Evolutionary conservation across 495 filamentous ascomycete genomes (phyloP).

Genomic region (Staphylotrichum tortipilum): DNA sequence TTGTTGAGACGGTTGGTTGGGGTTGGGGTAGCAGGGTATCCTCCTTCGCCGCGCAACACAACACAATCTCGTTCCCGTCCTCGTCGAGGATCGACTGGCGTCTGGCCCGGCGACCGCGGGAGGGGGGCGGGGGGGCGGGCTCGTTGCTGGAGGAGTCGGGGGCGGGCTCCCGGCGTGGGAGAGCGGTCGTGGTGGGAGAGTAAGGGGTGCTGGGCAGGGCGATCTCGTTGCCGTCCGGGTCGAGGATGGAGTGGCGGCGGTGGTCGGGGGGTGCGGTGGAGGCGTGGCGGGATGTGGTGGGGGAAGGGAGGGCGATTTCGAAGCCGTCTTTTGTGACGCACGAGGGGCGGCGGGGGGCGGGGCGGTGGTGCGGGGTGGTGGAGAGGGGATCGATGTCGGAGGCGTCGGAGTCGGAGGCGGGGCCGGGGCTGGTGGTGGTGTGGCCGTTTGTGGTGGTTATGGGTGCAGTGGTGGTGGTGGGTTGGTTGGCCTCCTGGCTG

Average conservation of each 20-base stretch:
- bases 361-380: neutral
- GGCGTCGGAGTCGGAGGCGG: neutral
- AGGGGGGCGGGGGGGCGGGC: neutral
- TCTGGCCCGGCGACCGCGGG: neutral
- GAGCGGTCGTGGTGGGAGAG: too few species aligned
- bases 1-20: neutral
- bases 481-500: too few species aligned
- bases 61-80: constrained; percentile 40
- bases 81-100: constrained; percentile 36
- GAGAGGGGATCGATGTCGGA: neutral
- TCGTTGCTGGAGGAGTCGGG: too few species aligned
- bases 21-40: neutral
- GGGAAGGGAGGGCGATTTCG: constrained; percentile 30
- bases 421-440: neutral
- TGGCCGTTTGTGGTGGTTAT: neutral
- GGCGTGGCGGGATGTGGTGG: neutral
- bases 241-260: constrained; percentile 26
- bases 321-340: constrained; percentile 30
- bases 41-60: constrained; percentile 4
- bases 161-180: too few species aligned
- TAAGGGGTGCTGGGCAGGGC: constrained; percentile 20
- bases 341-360: constrained; percentile 18
- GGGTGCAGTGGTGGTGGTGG: neutral
- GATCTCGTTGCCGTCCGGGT: constrained; percentile 39
- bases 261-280: neutral